Evolutionary conservation across 225 moss, liverwort and hornwort species (phyloP).

Genomic region (Physcomitrellopsis africana): DNA sequence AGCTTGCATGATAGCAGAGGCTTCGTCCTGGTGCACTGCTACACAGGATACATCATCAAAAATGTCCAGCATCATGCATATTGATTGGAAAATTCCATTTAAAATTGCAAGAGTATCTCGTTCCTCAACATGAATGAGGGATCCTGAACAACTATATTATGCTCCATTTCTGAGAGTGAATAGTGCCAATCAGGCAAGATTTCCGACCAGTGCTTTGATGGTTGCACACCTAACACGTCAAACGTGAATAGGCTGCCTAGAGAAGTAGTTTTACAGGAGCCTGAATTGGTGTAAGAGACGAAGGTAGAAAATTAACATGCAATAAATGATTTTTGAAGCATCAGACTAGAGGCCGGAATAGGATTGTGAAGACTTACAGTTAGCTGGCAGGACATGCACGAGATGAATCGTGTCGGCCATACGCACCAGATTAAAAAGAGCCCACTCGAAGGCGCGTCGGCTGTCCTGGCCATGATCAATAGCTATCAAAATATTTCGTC

Average conservation of each 20-base stretch:
- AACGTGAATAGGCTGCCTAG: too few relatives aligned
- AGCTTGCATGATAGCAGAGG: constrained; percentile 48
- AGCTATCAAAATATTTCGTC: constrained; percentile 70
- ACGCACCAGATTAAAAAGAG: constrained; percentile 63
- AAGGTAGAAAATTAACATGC: too few relatives aligned
- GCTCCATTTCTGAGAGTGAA: constrained; percentile 6
- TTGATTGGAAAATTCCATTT: not conserved
- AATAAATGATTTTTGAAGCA: too few relatives aligned
- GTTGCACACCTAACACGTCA: not conserved
- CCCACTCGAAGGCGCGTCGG: constrained; percentile 76
- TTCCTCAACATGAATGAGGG: not conserved
- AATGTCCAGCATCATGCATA: not conserved
- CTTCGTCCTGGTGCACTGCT: constrained; percentile 45
- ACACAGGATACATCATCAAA: constrained; percentile 37
- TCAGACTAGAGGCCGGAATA: not conserved
- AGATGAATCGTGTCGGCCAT: constrained; percentile 71
- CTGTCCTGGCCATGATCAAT: constrained; percentile 75
- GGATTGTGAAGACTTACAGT: constrained; percentile 31
- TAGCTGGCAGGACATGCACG: constrained; percentile 64
- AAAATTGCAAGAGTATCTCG: not conserved
- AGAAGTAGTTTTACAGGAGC: not conserved
- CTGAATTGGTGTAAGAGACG: too few relatives aligned
- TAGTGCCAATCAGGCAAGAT: constrained; percentile 4
- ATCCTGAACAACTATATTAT: not conserved
- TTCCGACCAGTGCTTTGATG: constrained; percentile 4